Percentiles rank a stretch among this genome's conserved stretches.
Conservation (phyloP, 2,329 filamentous ascomycete genomes). For the Bipolaris bicolor region DNA sequence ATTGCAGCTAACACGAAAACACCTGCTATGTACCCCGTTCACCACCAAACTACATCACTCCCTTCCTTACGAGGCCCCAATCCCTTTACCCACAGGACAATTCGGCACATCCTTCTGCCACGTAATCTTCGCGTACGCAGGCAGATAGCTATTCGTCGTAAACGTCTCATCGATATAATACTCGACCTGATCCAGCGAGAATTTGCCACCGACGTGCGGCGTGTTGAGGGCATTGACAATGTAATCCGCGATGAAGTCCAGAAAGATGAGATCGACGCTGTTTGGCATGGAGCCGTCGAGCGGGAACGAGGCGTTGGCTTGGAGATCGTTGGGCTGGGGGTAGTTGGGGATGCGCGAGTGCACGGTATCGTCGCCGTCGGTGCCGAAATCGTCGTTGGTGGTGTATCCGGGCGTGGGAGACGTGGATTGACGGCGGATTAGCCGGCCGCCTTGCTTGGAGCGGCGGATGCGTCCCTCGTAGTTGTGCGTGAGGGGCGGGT, state of each 20-base stretch:
- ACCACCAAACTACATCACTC: not conserved
- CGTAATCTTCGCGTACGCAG: slow-evolving; percentile 49
- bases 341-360: slow-evolving; percentile 58
- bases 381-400: slow-evolving; percentile 64
- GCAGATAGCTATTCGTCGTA: slow-evolving; percentile 52
- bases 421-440: slow-evolving; percentile 58
- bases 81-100: slow-evolving; percentile 48
- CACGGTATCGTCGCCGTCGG: slow-evolving; percentile 62
- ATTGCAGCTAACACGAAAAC: too few species aligned
- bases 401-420: slow-evolving; percentile 58
- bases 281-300: slow-evolving; percentile 51
- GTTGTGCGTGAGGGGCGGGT: slow-evolving; percentile 51
- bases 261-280: slow-evolving; percentile 60
- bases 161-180: slow-evolving; percentile 51
- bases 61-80: slow-evolving; percentile 25
- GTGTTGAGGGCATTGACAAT: slow-evolving; percentile 45
- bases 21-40: not conserved
- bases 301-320: slow-evolving; percentile 58
- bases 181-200: slow-evolving; percentile 36
- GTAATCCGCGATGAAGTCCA: slow-evolving; percentile 56
- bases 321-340: slow-evolving; percentile 58
- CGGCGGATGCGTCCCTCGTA: slow-evolving; percentile 33
- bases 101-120: slow-evolving; percentile 51
- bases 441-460: slow-evolving; percentile 46
- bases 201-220: slow-evolving; percentile 42